Evolutionary conservation across 148 eudicot genomes (phyloP).

Genomic region (Talinum fruticosum): DNA sequence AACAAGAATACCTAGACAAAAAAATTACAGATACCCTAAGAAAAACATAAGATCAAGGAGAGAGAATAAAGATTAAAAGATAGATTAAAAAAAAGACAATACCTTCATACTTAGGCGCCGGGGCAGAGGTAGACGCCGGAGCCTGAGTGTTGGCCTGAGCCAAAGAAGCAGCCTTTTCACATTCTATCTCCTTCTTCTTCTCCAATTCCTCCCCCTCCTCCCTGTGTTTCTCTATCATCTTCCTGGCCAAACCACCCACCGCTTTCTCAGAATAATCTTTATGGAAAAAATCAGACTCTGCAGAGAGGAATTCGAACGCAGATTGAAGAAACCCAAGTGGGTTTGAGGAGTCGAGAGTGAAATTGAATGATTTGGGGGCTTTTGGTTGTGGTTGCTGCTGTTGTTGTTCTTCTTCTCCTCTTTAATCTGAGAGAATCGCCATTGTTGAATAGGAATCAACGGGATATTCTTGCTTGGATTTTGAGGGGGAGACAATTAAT

Average conservation of each 20-base stretch:
- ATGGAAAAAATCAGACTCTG: constrained; percentile 54
- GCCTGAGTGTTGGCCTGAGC: neutral
- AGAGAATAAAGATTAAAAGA: neutral
- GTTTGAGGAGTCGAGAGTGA: constrained; percentile 50
- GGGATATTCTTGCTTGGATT: neutral
- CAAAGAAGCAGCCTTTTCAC: constrained; percentile 10
- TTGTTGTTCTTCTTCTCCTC: constrained; percentile 39
- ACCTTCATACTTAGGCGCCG: constrained; percentile 41
- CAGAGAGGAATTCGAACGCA: constrained; percentile 58
- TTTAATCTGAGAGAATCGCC: constrained; percentile 76
- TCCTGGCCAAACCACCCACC: constrained; percentile 35
- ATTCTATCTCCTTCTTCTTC: constrained; percentile 7
- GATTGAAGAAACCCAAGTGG: constrained; percentile 65
- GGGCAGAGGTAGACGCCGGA: too few relatives aligned
- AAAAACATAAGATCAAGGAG: neutral
- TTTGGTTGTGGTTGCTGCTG: constrained; percentile 18
- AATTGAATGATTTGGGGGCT: constrained; percentile 30
- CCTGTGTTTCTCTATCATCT: constrained; percentile 20
- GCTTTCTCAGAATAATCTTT: constrained; percentile 45
- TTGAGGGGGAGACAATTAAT: too few relatives aligned
- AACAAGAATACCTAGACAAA: neutral
- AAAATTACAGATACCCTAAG: neutral
- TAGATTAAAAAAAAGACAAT: neutral
- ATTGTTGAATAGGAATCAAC: constrained; percentile 21
- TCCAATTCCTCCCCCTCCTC: neutral